Conservation (phyloP, 129 eudicot genomes). For the Gnaphalium uliginosum region DNA sequence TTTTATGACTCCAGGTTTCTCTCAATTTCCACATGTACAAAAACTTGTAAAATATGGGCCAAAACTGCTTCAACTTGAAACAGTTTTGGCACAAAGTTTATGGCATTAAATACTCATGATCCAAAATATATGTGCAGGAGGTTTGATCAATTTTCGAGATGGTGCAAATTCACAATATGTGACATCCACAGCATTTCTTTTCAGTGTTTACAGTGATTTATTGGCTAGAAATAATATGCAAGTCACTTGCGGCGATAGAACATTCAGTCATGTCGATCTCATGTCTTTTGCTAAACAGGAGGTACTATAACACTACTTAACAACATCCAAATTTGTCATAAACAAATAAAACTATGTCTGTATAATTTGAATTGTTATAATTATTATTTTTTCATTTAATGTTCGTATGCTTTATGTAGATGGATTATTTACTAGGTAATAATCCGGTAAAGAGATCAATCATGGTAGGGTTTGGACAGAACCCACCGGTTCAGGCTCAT, state of each 20-base stretch:
- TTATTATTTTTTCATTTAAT: neutral
- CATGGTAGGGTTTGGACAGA: slow-evolving; percentile 84
- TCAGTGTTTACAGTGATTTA: slow-evolving; percentile 67
- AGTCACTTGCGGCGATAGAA: slow-evolving; percentile 55
- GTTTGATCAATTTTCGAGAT: slow-evolving; percentile 68
- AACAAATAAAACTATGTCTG: neutral
- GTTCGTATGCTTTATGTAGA: slow-evolving; percentile 37
- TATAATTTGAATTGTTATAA: neutral
- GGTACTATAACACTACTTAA: slow-evolving; percentile 34
- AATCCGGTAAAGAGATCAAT: slow-evolving; percentile 69
- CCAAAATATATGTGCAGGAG: slow-evolving; percentile 44
- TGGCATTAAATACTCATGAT: neutral
- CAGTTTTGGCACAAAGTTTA: slow-evolving; percentile 8
- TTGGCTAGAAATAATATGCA: slow-evolving; percentile 47
- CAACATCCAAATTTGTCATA: neutral
- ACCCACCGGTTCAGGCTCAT: slow-evolving; percentile 82
- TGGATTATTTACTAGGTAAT: slow-evolving; percentile 76
- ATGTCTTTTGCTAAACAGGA: slow-evolving; percentile 68
- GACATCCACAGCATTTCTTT: slow-evolving; percentile 60
- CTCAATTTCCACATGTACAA: neutral
- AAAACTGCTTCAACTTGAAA: neutral
- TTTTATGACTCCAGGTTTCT: slow-evolving; percentile 61
- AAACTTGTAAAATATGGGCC: neutral
- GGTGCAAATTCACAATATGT: slow-evolving; percentile 91
- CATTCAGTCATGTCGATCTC: slow-evolving; percentile 34